Conservation (phyloP, 2,329 filamentous ascomycete genomes). For the Diaporthe nobilis region DNA sequence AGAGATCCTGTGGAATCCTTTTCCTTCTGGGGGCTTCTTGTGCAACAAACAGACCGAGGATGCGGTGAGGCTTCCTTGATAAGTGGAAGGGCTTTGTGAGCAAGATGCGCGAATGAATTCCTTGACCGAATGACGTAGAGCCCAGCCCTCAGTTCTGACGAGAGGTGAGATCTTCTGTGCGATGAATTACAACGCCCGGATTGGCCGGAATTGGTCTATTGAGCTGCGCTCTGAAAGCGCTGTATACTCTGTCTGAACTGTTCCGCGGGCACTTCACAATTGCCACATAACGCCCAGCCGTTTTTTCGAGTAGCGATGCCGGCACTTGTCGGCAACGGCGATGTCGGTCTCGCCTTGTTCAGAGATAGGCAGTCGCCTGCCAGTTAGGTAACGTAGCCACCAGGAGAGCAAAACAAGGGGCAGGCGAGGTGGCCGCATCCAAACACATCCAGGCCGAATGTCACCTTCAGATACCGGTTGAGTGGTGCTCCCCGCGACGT, state of each 20-base stretch:
- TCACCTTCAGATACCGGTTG: slow-evolving; percentile 16
- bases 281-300: background rate
- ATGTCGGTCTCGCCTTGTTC: background rate
- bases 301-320: background rate
- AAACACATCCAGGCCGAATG: slow-evolving; percentile 22
- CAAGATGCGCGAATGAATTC: background rate
- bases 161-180: background rate
- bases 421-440: background rate
- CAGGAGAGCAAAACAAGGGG: slow-evolving; percentile 13
- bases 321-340: background rate
- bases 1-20: background rate
- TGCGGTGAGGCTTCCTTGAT: background rate
- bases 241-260: too few species aligned
- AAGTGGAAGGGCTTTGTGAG: background rate
- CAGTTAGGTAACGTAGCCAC: background rate
- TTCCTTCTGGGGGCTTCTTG: background rate
- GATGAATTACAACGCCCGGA: background rate
- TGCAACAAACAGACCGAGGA: background rate
- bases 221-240: background rate
- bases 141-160: background rate
- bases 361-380: background rate
- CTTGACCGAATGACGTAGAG: background rate
- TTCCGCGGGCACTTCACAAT: background rate
- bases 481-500: slow-evolving; percentile 11
- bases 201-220: background rate